Conservation (phyloP, 2,329 filamentous ascomycete species). For the Fusarium siculi region DNA sequence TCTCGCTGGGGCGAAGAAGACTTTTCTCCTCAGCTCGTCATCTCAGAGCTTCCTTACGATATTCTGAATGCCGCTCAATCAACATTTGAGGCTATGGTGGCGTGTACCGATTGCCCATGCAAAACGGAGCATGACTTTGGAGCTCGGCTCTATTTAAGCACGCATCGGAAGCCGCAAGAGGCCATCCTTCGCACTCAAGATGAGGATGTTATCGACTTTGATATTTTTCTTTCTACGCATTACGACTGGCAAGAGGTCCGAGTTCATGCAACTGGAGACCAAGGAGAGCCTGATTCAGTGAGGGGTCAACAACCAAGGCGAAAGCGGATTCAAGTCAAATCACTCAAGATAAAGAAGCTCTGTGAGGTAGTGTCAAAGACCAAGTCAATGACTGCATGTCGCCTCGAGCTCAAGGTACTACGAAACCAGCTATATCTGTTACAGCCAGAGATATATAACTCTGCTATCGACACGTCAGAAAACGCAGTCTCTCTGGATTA, state of each 20-base stretch:
- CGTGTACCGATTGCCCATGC: not conserved
- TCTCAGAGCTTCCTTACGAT: rapidly evolving
- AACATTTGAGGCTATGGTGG: rapidly evolving
- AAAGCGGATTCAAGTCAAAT: rapidly evolving
- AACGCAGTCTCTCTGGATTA: rapidly evolving
- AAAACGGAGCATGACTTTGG: not conserved
- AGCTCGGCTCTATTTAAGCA: rapidly evolving
- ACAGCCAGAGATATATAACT: rapidly evolving
- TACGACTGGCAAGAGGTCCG: not conserved
- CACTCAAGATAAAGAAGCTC: rapidly evolving
- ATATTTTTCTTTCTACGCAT: not conserved
- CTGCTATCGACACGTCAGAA: not conserved
- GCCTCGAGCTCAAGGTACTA: not conserved
- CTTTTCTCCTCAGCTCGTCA: rapidly evolving
- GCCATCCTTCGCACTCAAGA: rapidly evolving
- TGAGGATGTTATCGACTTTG: rapidly evolving
- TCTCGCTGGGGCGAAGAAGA: rapidly evolving
- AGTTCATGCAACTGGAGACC: not conserved
- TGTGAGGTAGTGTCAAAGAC: rapidly evolving
- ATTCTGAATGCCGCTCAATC: rapidly evolving
- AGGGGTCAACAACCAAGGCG: rapidly evolving
- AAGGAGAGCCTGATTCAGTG: rapidly evolving
- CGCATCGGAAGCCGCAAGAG: not conserved
- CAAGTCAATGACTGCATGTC: rapidly evolving
- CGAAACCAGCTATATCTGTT: not conserved